Base-by-base conservation (phyloP, 345 rosid species). In the Ceriops tagal region DNA sequence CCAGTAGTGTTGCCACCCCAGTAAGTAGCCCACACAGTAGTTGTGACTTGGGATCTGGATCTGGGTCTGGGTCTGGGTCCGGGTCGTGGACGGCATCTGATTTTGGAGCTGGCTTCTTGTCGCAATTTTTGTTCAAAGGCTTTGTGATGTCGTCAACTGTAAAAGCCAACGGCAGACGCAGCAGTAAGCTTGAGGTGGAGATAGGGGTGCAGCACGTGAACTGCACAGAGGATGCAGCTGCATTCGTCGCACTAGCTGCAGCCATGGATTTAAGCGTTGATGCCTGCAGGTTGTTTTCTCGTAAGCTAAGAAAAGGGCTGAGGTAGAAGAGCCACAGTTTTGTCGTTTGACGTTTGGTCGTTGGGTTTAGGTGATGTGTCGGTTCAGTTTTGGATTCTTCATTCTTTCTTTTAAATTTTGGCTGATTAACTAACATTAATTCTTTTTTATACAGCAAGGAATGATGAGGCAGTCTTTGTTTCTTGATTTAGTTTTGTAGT, bases 221-320 rank as follows among this genome's bases (percentile, higher is more conserved):
- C 26, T 93, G 97, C 82, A 91, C 89, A 58, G 98, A 91, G 89
- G 98, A 93, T 55, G 98, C 96, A 57, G 98, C 96, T 0, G 97
- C 86, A 0, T 91, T 79, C 67, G 95, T 89, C 83, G 97, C 97
- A 1, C 47, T 93, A 37, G 92, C 95, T 5, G 96, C 97, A 27
- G 95, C 97, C 7, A 80, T 93, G 85, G 97, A 91, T 85, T 90
- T 89, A 21, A 87, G 97, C 74, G 77, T 87, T 88, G 96, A 93
- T 70, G 98, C 98, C 43, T 89, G 97, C 73, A 84, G 68, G 72
- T 49, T 83, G 58, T 93, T 91, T 68, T 87, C 96, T 32, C 89
- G 80, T 32, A 89, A 88, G 89, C 82, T 88, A 68, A 83, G 97
- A 84, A 84, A 87, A 81, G 96, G 89, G 83, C 39, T 91, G 71